Evolutionary conservation across 2,329 filamentous ascomycete genomes (phyloP).

Genomic region (Penicillium nordicum): DNA sequence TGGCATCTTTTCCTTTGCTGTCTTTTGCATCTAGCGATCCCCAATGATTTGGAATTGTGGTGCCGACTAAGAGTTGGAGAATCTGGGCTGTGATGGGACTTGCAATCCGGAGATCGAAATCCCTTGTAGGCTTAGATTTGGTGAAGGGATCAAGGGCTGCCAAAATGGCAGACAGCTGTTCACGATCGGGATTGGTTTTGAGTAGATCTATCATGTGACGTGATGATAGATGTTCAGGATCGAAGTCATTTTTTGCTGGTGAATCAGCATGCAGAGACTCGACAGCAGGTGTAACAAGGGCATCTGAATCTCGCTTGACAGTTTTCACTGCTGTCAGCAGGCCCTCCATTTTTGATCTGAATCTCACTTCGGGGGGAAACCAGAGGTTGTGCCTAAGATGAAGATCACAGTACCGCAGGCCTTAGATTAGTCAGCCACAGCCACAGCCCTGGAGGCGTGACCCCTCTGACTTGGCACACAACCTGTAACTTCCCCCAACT

Average conservation of each 20-base stretch:
- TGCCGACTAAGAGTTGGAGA: conserved; percentile 68
- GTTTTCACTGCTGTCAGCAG: conserved; percentile 41
- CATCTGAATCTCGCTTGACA: conserved; percentile 24
- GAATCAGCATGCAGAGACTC: conserved; percentile 10
- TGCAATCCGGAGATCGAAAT: conserved; percentile 60
- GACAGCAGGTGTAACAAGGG: conserved; percentile 16
- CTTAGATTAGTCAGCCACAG: conserved; percentile 27
- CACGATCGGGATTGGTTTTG: conserved; percentile 38
- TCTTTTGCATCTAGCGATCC: conserved; percentile 46
- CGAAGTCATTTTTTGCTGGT: conserved; percentile 9
- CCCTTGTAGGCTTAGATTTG: conserved; percentile 17
- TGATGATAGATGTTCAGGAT: conserved; percentile 26
- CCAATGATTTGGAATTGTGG: conserved; percentile 84
- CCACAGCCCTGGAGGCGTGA: neutral
- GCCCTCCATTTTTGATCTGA: conserved; percentile 33
- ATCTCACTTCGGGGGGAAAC: conserved; percentile 12
- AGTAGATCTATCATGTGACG: conserved; percentile 38
- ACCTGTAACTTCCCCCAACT: too few species aligned
- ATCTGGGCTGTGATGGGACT: conserved; percentile 70
- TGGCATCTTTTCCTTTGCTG: conserved; percentile 15
- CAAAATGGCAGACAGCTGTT: conserved; percentile 32
- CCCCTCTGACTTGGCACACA: too few species aligned
- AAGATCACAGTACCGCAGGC: conserved; percentile 23
- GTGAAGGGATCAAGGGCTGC: conserved; percentile 36
- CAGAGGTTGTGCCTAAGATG: conserved; percentile 18